phyloP scores from a whole-genome alignment of 805 yeast genomes.

The Candida tallmaniae region DNA sequence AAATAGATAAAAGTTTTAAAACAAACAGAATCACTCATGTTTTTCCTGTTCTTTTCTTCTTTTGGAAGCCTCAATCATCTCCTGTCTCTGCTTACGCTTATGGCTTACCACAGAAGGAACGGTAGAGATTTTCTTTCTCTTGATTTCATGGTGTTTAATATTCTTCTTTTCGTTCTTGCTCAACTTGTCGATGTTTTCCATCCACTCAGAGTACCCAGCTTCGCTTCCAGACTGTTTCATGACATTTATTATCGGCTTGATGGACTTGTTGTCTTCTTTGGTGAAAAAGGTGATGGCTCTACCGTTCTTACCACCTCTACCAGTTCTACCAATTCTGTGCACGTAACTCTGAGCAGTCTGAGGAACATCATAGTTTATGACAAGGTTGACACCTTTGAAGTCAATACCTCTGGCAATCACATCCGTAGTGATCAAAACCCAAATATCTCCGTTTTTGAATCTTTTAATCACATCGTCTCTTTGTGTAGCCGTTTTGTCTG shows the following conservation, averaged over 20 bases:
- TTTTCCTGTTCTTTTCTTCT: slow-evolving; percentile 48
- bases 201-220: slow-evolving; percentile 69
- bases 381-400: slow-evolving; percentile 91
- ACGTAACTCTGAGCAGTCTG: slow-evolving; percentile 90
- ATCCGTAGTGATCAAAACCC: slow-evolving; percentile 97
- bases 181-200: slow-evolving; percentile 66
- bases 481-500: slow-evolving; percentile 86
- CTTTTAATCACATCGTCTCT: slow-evolving; percentile 79
- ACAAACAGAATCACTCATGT: not conserved
- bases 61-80: slow-evolving; percentile 76
- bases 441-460: slow-evolving; percentile 84
- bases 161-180: slow-evolving; percentile 57
- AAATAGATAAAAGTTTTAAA: not conserved
- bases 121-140: slow-evolving; percentile 76
- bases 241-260: slow-evolving; percentile 85
- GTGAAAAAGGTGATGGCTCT: slow-evolving; percentile 90
- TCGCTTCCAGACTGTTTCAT: slow-evolving; percentile 88
- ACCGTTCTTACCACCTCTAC: slow-evolving; percentile 88
- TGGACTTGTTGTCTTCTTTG: slow-evolving; percentile 72
- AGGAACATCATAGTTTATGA: slow-evolving; percentile 95
- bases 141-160: slow-evolving; percentile 52
- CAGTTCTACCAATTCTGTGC: slow-evolving; percentile 98
- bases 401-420: slow-evolving; percentile 96
- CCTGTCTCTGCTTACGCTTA: slow-evolving; percentile 57
- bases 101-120: slow-evolving; percentile 67